Base-by-base conservation (phyloP, 192 early-diverging fungal species). In the Gryganskiella cystojenkinii region DNA sequence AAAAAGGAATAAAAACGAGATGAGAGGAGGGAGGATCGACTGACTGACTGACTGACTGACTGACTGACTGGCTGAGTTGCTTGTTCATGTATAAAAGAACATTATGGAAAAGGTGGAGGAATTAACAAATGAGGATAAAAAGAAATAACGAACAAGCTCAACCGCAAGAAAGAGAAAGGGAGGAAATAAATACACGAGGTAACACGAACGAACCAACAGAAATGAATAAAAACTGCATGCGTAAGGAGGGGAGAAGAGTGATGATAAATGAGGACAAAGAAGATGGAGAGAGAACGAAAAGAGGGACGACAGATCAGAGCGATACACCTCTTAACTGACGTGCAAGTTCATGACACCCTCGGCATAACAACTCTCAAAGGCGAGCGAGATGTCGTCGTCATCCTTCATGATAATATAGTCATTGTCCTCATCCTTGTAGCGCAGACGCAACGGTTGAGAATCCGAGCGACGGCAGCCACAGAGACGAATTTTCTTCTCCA, bases 401-500 rank as follows among this genome's bases (percentile, higher is more conserved):
- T 89, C 91, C 64, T 92, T 91, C 49, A 99, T 90, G 42, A 89
- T 90, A 22, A 96, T 90, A 73, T 91, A 88, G 70, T 98, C 96
- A 44, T 94, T 93, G 70, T 97, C 96, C 80, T 98, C 96, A 70
- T 99, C 96, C 72, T 91, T 89, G 71, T 98, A 98, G 69, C 89
- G 88, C 61, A 99, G 90, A 49, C 89, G 86, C 71, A 92, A 52
- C 86, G 81, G 56, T 79, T 84, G 54, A 75, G 85, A 55, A 70
- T 82, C 81, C 43, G 85, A 85, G 31, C 85, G 85, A 34, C 83
- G 85, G 30, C 87, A 89, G 35, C 86, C 90, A 54, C 94, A 92
- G 15, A 96, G 82, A 56, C 92, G 86, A 66, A 98, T 93, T 72
- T 99, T 99, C 40, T 94, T 86, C 75, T 97, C 96, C 13, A 99